Base-by-base conservation (phyloP, 176 grass and related monocot species). In the Cenchrus purpureus region DNA sequence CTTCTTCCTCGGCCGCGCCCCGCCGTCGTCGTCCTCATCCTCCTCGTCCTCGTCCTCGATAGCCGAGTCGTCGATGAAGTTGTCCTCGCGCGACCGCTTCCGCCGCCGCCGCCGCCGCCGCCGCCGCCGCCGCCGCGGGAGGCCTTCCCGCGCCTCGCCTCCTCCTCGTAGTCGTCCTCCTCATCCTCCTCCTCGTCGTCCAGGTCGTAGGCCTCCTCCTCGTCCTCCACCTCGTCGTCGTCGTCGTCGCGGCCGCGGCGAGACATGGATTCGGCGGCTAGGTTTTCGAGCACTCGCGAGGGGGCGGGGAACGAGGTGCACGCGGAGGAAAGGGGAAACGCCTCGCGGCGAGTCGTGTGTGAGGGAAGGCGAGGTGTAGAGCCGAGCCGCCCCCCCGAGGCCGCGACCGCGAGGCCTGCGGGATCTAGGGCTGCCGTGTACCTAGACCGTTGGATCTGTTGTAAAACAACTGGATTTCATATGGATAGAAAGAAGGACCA, bases 31-130 rank as follows among this genome's bases (percentile, higher is more conserved):
- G 6, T 98, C 95, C 0, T 97, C 95, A 4, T 97, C 95, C 0
- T 97, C 94, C 29, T 98, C 92, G 0, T 97, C 95, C 0, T 97
- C 95, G 71, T 98, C 95, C 83, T 98, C 95, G 61, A 95, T 85
- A 59, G 93, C 93, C 25, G 87, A 91, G 85, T 98, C 95, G 31
- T 95, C 95, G n/a, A 98, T 95, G 68, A 98, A 98, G 74, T 92
- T 84, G 82, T 92, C 90, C 8, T 84, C 50, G 57, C 95, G 85
- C 28, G 70, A 78, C 44, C 95, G 74, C 82, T 98, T 98, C 87
- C 89, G 63, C 25, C 79, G 4, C 89, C 80, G 32, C 62, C 68
- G 12, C 25, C 25, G 25, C 25, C 25, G 61, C 76, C 77, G 31
- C 80, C 74, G 0, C 80, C 84, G 6, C 80, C 79, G 17, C 61